Evolutionary conservation across 2,329 filamentous ascomycete genomes (phyloP), one percentile per base, ranked within the genome.

Genomic region (Exophiala bonariae): DNA sequence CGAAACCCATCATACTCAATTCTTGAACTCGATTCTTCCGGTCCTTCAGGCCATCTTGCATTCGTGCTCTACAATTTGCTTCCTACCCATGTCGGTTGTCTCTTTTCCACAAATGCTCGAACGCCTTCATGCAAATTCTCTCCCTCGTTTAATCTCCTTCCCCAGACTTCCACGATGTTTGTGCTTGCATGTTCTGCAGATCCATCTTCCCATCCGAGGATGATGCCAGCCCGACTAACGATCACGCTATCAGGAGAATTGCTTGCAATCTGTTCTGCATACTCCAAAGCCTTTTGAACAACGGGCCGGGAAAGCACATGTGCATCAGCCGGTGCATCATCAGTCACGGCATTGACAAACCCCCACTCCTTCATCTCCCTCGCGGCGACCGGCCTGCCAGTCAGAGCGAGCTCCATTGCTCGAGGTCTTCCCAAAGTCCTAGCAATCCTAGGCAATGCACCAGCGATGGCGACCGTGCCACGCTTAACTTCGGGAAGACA

Each of bases 81-180:
- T 44, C 63, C 72, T 59, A 73, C 78, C 86, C 86, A 91, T 30
- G 72, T 72, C 2, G 86, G 80, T 67, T 79, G 77, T 61, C 85
- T 75, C 75, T 83, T 89, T 75, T 90, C 86, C 14, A 87, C 83
- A 71, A 92, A 92, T 50, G 86, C 87, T 67, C 65, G 72, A 16
- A 91, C 73, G 0, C 87, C 88, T 68, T 91, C 87, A 45, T 77
- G 79, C 67, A 89, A 82, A 66, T 92, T 92, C 57, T 86, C 83
- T 22, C 55, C 53, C 35, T 53, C 44, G 19, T 89, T 82, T 20
- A 54, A 36, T 19, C 51, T 47, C 34, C 31, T 50, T n/a, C 43
- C 41, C 23, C 44, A 50, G 13, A 54, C 20, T 64, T 92, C 91
- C 56, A 86, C 82, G 54, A 79, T 62, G 48, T 70, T 72, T 50